Percentiles rank a stretch among this genome's conserved stretches.
Evolutionary conservation across 2,329 filamentous ascomycete genomes (phyloP).

Genomic region (Diaporthe australafricana): DNA sequence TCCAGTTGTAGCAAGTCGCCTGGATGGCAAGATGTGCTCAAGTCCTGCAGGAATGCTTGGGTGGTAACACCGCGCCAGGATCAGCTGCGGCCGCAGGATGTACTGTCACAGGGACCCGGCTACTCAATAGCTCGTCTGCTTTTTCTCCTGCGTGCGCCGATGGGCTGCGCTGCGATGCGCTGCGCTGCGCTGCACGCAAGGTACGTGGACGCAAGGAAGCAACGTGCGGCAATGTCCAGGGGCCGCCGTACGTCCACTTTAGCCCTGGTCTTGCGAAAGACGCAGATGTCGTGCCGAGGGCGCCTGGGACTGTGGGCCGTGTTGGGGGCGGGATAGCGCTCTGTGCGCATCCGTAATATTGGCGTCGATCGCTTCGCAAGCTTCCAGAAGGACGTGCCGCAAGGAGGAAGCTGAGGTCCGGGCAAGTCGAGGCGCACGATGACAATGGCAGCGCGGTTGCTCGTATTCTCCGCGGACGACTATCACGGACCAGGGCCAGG

Average conservation of each 20-base stretch:
- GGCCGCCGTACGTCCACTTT: conserved; percentile 21
- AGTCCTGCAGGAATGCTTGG: conserved; percentile 45
- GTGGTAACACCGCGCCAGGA: conserved; percentile 43
- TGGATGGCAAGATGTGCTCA: conserved; percentile 32
- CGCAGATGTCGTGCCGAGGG: conserved; percentile 28
- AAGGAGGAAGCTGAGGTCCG: conserved; percentile 31
- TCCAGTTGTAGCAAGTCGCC: conserved; percentile 35
- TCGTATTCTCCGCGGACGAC: conserved; percentile 48
- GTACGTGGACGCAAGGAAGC: conserved; percentile 26
- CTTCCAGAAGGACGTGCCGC: conserved; percentile 35
- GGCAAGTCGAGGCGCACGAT: conserved; percentile 25
- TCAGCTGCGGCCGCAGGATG: conserved; percentile 44
- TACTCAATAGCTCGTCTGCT: conserved; percentile 26
- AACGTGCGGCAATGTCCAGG: conserved; percentile 38
- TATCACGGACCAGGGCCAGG: conserved; percentile 39
- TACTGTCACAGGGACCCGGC: conserved; percentile 39
- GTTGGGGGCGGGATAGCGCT: conserved; percentile 28
- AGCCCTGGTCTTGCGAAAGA: conserved; percentile 29
- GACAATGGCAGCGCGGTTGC: conserved; percentile 44
- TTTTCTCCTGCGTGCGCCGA: conserved; percentile 32
- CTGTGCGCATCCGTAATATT: conserved; percentile 37
- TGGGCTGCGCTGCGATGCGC: conserved; percentile 20
- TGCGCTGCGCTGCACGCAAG: conserved; percentile 25
- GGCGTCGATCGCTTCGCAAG: conserved; percentile 30
- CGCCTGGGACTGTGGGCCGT: conserved; percentile 36